phyloP scores from a whole-genome alignment of 495 filamentous ascomycete species.

The Podospora pseudocomata region DNA sequence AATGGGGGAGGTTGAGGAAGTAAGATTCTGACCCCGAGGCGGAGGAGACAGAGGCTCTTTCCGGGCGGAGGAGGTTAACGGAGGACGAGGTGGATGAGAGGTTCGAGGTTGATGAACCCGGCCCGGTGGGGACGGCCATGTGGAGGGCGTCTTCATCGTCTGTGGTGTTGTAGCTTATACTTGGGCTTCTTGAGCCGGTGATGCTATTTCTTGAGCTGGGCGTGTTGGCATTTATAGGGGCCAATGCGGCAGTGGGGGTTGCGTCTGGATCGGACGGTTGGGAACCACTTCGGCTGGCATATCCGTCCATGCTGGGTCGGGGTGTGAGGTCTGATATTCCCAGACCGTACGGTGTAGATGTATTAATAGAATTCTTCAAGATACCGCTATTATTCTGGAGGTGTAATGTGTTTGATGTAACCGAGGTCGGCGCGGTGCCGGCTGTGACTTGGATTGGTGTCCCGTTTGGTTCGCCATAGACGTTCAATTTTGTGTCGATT shows the following conservation, averaged over 20 bases:
- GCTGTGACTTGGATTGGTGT: not conserved
- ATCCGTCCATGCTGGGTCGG: slow-evolving; percentile 46
- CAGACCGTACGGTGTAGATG: slow-evolving; percentile 34
- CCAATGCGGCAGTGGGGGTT: slow-evolving; percentile 28
- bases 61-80: slow-evolving; percentile 36
- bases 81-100: slow-evolving; percentile 26
- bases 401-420: slow-evolving; percentile 8
- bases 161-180: slow-evolving; percentile 65
- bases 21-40: slow-evolving; percentile 64
- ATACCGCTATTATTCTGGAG: not conserved
- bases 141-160: slow-evolving; percentile 74
- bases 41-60: slow-evolving; percentile 51
- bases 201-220: slow-evolving; percentile 7
- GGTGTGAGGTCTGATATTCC: slow-evolving; percentile 49
- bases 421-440: slow-evolving; percentile 19
- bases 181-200: slow-evolving; percentile 45
- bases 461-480: slow-evolving; percentile 4
- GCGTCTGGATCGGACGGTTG: slow-evolving; percentile 22
- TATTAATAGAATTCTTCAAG: not conserved
- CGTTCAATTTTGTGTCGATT: slow-evolving; percentile 38
- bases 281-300: slow-evolving; percentile 22
- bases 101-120: slow-evolving; percentile 19
- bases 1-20: slow-evolving; percentile 43
- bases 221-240: slow-evolving; percentile 22
- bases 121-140: slow-evolving; percentile 42